Base-by-base conservation (phyloP, 495 filamentous ascomycete genomes). In the Penicillium antarcticum region DNA sequence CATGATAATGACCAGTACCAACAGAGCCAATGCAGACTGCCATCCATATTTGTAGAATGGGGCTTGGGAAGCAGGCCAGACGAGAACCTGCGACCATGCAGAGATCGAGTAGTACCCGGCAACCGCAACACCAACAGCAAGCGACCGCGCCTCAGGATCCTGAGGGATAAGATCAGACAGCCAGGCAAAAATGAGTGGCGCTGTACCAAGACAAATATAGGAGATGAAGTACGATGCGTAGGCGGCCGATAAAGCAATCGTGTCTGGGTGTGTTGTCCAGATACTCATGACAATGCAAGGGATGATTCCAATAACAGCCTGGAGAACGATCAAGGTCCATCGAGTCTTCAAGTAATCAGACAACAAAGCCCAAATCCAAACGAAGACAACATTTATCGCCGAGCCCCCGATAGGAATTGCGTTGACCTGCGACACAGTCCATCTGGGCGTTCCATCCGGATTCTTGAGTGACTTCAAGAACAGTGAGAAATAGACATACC, bases 111-210 rank as follows among this genome's bases (percentile, higher is more conserved):
- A 66, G 33, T 68, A 68, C 0, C 62, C 62, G 5, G 65, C 62
- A 14, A 68, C 62, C 0, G 62, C 57, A 5, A 68, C 62, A 10
- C 65, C 65, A 5, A 68, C 60, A 34, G 60, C 53, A 1, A 68
- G 57, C 1, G 65, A 55, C 10, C 65, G 57, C 1, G 55, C 60
- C 17, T 68, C 65, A 7, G 65, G 65, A 33, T 68, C 65, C 26
- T 68, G 65, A 1, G 65, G 65, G 11, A 68, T 66, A 5, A 68
- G 48, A 57, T 68, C 65, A 0, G 62, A 45, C 9, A 68, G 46
- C 65, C 65, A 68, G 0, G 65, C 65, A 29, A 68, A 66, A 44
- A 68, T 68, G 11, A 68, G 57, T n/a, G 65, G 65, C 4, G 65
- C 65, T 1, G 65, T 68, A 1, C 65, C 65, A 1, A 68, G 60